These are phyloP conservation scores for Hansfordia pulvinata DNA, from an alignment of 2,329 filamentous ascomycete species.

Conservation along the genomic window DNA sequence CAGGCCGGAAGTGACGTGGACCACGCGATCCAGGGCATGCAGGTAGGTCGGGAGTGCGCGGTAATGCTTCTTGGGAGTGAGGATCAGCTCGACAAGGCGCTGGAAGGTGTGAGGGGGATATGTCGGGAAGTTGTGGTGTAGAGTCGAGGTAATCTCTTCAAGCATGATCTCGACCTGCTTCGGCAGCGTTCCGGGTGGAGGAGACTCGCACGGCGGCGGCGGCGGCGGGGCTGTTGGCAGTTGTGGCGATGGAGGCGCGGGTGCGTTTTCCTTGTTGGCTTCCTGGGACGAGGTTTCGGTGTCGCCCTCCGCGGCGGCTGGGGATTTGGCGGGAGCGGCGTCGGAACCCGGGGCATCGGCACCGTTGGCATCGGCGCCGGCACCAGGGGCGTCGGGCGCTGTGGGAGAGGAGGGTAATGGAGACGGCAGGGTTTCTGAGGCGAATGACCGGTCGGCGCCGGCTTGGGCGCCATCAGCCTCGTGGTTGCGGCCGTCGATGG, in stretches of 20 bases:
- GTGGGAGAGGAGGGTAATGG: slow-evolving; percentile 30
- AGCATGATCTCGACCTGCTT: slow-evolving; percentile 50
- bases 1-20: slow-evolving; percentile 74
- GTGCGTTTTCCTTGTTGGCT: slow-evolving; percentile 54
- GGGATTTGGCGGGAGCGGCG: slow-evolving; percentile 25
- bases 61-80: slow-evolving; percentile 68
- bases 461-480: slow-evolving; percentile 14
- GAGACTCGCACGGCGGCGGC: slow-evolving; percentile 13
- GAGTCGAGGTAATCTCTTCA: slow-evolving; percentile 42
- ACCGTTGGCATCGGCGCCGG: too few relatives aligned
- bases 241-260: slow-evolving; percentile 15
- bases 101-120: slow-evolving; percentile 88
- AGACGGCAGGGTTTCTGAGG: slow-evolving; percentile 27
- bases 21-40: slow-evolving; percentile 78
- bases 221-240: slow-evolving; percentile 23
- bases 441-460: slow-evolving; percentile 23
- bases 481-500: slow-evolving; percentile 16
- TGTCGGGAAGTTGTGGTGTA: slow-evolving; percentile 52
- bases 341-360: neutral
- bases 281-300: slow-evolving; percentile 32
- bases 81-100: slow-evolving; percentile 74
- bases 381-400: too few relatives aligned
- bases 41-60: slow-evolving; percentile 72
- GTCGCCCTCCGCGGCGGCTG: slow-evolving; percentile 17
- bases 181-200: slow-evolving; percentile 38